These are phyloP conservation scores for Alternaria conjuncta DNA, from an alignment of 2,329 filamentous ascomycete species.

Conservation along the genomic window DNA sequence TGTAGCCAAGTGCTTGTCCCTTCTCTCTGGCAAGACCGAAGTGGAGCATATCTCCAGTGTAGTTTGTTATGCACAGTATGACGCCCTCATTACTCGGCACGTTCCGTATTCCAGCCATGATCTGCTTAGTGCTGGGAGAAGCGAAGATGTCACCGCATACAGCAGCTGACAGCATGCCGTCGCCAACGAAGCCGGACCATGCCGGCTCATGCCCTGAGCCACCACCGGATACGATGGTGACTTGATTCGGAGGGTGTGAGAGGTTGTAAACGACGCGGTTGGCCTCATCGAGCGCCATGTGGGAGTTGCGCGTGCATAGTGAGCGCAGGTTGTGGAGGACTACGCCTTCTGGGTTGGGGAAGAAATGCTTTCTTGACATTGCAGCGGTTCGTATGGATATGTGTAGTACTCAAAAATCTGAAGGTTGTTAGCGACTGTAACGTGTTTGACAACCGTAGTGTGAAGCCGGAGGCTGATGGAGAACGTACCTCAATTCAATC, in stretches of 20 bases:
- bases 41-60: slow-evolving; percentile 58
- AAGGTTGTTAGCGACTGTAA: background rate
- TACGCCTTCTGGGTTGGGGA: slow-evolving; percentile 57
- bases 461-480: background rate
- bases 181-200: slow-evolving; percentile 58
- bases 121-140: slow-evolving; percentile 56
- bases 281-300: slow-evolving; percentile 52
- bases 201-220: slow-evolving; percentile 58
- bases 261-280: slow-evolving; percentile 58
- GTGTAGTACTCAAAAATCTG: background rate
- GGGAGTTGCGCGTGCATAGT: slow-evolving; percentile 53
- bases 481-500: background rate
- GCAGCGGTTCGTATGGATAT: background rate
- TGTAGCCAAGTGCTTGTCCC: slow-evolving; percentile 53
- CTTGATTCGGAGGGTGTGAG: slow-evolving; percentile 52
- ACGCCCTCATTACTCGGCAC: slow-evolving; percentile 55
- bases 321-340: slow-evolving; percentile 58
- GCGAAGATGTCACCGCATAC: slow-evolving; percentile 59
- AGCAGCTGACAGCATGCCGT: slow-evolving; percentile 57
- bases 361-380: slow-evolving; percentile 64
- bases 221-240: slow-evolving; percentile 56
- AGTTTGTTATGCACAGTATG: slow-evolving; percentile 58
- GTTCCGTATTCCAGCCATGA: slow-evolving; percentile 57
- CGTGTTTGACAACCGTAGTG: background rate
- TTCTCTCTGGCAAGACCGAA: slow-evolving; percentile 59